Conservation (phyloP, 176 grass and related monocot genomes). For the Carex littledalei region DNA sequence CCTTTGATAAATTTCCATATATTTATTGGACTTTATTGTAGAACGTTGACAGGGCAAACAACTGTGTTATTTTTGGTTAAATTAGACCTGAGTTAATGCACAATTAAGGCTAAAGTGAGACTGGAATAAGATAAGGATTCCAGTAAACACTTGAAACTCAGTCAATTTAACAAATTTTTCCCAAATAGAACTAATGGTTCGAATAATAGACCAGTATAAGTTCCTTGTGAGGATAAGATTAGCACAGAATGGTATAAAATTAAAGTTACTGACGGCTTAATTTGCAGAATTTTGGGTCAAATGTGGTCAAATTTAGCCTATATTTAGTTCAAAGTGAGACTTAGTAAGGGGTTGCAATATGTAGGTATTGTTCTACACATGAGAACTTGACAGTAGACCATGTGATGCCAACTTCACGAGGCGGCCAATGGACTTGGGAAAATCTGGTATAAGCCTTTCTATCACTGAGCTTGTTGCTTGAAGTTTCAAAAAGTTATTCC, state of each 20-base stretch:
- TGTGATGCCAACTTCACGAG: conserved; percentile 73
- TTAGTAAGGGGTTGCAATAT: conserved; percentile 20
- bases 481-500: not conserved
- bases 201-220: not conserved
- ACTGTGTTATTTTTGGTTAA: not conserved
- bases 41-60: not conserved
- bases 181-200: not conserved
- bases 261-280: not conserved
- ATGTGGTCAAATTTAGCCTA: not conserved
- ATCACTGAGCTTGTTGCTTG: not conserved
- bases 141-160: not conserved
- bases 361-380: conserved; percentile 76
- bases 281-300: not conserved
- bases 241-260: conserved; percentile 13
- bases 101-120: not conserved
- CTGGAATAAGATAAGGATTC: not conserved
- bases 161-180: not conserved
- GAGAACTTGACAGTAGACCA: conserved; percentile 87
- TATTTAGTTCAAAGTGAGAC: conserved; percentile 9
- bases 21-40: not conserved
- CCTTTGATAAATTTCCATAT: conserved; percentile 1
- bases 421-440: conserved; percentile 93
- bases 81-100: not conserved
- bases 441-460: conserved; percentile 54
- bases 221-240: not conserved